These are phyloP conservation scores for Talaromyces verruculosus DNA, from an alignment of 2,329 filamentous ascomycete species.

Conservation along the genomic window DNA sequence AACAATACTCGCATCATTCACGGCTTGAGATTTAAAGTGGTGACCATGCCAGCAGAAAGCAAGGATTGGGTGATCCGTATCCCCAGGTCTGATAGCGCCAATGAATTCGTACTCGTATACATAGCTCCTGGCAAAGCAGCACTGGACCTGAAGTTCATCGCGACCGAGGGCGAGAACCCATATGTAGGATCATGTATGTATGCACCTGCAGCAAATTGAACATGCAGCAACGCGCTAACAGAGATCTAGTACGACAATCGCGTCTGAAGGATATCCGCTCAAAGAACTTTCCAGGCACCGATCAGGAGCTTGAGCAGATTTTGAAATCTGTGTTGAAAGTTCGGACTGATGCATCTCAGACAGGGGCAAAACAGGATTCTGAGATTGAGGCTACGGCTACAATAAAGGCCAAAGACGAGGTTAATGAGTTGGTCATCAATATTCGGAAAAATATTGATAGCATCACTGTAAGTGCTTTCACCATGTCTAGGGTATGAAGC, in stretches of 20 bases:
- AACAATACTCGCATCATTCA: not conserved
- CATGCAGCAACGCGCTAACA: not conserved
- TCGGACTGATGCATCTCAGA: constrained; percentile 22
- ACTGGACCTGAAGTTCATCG: constrained; percentile 57
- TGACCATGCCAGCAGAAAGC: constrained; percentile 9
- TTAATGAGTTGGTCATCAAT: constrained; percentile 41
- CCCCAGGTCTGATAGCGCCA: constrained; percentile 45
- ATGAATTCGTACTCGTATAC: constrained; percentile 51
- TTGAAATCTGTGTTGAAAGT: constrained; percentile 38
- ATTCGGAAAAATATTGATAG: constrained; percentile 48
- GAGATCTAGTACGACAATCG: constrained; percentile 38
- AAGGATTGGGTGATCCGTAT: constrained; percentile 50
- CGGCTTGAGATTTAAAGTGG: not conserved
- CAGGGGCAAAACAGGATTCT: constrained; percentile 14
- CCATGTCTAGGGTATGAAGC: constrained; percentile 15
- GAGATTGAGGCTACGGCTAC: constrained; percentile 37
- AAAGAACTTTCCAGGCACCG: constrained; percentile 45
- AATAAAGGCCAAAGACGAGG: constrained; percentile 27
- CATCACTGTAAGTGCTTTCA: constrained; percentile 46
- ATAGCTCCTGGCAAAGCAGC: constrained; percentile 42
- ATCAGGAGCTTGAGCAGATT: constrained; percentile 44
- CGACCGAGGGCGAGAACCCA: constrained; percentile 58
- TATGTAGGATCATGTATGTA: constrained; percentile 50
- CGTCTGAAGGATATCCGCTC: constrained; percentile 40
- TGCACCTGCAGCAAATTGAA: not conserved